A percentile compares a stretch with the other conserved stretches of the same genome.
Evolutionary conservation across 345 rosid genomes (phyloP).

Genomic region (Euphorbia peplus): DNA sequence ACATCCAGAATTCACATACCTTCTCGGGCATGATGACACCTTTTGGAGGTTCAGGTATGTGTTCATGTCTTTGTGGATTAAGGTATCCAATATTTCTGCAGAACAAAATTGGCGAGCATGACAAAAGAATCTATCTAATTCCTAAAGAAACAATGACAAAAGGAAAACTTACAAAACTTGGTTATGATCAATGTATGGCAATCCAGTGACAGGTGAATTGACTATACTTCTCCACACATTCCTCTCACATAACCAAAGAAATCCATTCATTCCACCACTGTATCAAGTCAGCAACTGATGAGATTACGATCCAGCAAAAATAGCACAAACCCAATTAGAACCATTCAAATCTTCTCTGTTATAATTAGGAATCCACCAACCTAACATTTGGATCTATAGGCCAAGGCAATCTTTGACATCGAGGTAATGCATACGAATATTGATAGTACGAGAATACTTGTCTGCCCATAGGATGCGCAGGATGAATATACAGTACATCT

Average conservation of each 20-base stretch:
- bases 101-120: conserved; percentile 10
- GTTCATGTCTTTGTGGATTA: conserved; percentile 50
- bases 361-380: conserved; percentile 34
- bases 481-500: conserved; percentile 76
- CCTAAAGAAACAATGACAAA: conserved; percentile 17
- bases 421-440: conserved; percentile 23
- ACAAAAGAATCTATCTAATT: conserved; percentile 12
- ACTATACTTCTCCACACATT: conserved; percentile 41
- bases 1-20: conserved; percentile 38
- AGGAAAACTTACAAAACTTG: conserved; percentile 58
- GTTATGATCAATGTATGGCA: conserved; percentile 60
- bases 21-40: conserved; percentile 69
- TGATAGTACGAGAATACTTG: conserved; percentile 47
- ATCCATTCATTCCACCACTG: conserved; percentile 96
- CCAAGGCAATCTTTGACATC: conserved; percentile 41
- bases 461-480: conserved; percentile 58
- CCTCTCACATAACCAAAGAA: conserved; percentile 63
- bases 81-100: conserved; percentile 72
- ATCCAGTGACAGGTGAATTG: conserved; percentile 65
- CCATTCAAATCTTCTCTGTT: conserved; percentile 1
- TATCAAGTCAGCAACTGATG: conserved; percentile 21
- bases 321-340: conserved; percentile 9
- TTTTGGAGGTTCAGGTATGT: conserved; percentile 68
- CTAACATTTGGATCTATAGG: conserved; percentile 58
- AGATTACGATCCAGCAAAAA: conserved; percentile 24